Base-by-base conservation (phyloP, 2,329 filamentous ascomycete genomes). In the Cordyceps militaris region DNA sequence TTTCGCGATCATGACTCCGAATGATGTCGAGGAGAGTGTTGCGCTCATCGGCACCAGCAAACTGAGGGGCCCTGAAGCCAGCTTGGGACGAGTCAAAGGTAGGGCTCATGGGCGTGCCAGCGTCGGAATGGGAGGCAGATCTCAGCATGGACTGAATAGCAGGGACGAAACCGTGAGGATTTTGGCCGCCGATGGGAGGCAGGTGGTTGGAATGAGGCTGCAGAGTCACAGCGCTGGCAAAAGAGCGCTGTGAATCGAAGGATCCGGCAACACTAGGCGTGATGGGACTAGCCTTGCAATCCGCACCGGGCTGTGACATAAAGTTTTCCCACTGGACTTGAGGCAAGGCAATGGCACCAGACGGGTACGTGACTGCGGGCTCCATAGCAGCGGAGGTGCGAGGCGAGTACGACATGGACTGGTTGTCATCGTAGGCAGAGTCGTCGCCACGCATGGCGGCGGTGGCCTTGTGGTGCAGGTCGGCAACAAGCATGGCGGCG, bases 401-500 rank as follows among this genome's bases (percentile, higher is more conserved):
- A 62, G 89, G 84, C 59, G 90, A 85, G 70, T 89, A 92, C 63
- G 87, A 79, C 71, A 88, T 85, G 68, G 83, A 81, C 32, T 80
- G 75, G 69, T 73, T 77, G 61, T 78, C 75, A 62, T 84, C 82
- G 66, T 79, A 85, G 51, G 80, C 76, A 64, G 76, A 78, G 61
- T 76, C 78, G 63, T 78, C 80, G 60, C 74, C 74, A 58, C 83
- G 81, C 74, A 84, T 90, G 66, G 85, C 85, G 34, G 80, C 79
- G 44, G 92, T 93, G 67, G 81, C 92, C 79, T 97, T 97, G 79
- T 97, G 91, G 76, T 96, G 93, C 70, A 97, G 88, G 76, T 97
- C 92, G 70, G 93, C 94, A 78, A 99, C 95, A 72, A 99, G 84
- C 91, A 97, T 97, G 65, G 94, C 94, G 65, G 94, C 94, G 66